Evolutionary conservation across 163 green algal species (phyloP).

Genomic region (Chloroidium sp.): DNA sequence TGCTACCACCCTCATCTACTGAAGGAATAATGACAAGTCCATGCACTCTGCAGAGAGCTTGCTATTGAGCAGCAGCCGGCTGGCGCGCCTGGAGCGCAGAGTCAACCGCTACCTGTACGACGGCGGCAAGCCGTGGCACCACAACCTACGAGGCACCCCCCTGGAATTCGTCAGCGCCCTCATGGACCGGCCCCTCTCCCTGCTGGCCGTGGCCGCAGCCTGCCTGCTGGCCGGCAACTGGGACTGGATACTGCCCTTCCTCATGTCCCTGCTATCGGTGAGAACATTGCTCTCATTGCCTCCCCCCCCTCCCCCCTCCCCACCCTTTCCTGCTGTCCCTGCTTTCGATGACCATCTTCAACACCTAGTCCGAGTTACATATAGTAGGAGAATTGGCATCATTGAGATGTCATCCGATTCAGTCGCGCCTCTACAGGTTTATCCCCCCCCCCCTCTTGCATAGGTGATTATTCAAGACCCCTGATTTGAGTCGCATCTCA

Average conservation of each 20-base stretch:
- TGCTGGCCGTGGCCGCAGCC: constrained; percentile 24
- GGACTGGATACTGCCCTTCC: background rate
- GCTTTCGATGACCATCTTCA: too few relatives aligned
- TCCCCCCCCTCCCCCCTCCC: too few relatives aligned
- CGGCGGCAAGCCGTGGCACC: background rate
- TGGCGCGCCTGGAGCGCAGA: background rate
- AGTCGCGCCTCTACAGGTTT: too few relatives aligned
- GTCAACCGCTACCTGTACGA: background rate
- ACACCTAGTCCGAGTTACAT: too few relatives aligned
- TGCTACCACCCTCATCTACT: background rate
- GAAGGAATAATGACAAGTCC: background rate
- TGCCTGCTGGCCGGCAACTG: constrained; percentile 10
- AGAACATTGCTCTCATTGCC: too few relatives aligned
- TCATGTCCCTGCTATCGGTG: too few relatives aligned
- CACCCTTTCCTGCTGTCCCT: too few relatives aligned
- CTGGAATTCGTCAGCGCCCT: background rate
- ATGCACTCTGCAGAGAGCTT: background rate
- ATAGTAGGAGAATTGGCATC: too few relatives aligned
- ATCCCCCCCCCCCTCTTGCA: too few relatives aligned
- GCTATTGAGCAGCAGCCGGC: background rate
- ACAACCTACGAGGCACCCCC: background rate
- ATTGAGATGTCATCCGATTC: too few relatives aligned
- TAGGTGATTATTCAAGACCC: too few relatives aligned
- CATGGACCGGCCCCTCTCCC: constrained; percentile 14
- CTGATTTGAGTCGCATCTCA: too few relatives aligned